Base-by-base conservation (phyloP, 352 stramenopile species). In the Pythium phragmitis region DNA sequence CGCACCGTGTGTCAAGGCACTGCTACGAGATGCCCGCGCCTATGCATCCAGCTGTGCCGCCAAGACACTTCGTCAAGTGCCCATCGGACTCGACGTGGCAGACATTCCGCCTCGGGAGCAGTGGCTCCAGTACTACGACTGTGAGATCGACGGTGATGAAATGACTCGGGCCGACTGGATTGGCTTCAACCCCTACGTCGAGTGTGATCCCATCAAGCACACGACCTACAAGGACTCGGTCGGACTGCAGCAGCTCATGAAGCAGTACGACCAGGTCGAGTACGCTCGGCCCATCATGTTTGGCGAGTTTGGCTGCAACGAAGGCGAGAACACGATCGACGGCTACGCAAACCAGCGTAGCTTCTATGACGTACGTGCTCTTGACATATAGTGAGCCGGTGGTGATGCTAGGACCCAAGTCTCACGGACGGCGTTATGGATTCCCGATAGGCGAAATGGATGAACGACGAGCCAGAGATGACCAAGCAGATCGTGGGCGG, bases 81-180 rank as follows among this genome's bases (percentile, higher is more conserved):
- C 84, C 1, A 89, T 92, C 33, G 84, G 84, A 6, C 65, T 93
- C 0, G 82, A 91, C 43, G 84, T 89, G 51, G 84, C 84, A 9
- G 84, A 93, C 52, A 87, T 82, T 33, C 74, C 70, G 21, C 84
- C 82, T 8, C 74, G 84, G 28, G 67, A 67, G 16, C 75, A 85
- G 57, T 89, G 82, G 82, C 46, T 91, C 5, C 61, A 77, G 63
- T 93, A 93, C 66, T 93, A 88, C 62, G 82, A 93, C 71, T 93
- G 84, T 55, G 47, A 72, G 21, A 56, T 83, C 1, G 76, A 87
- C 30, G 67, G 80, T 48, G 68, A 91, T 46, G 64, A 41, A 33
- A n/a, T 55, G 63, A 72, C 75, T 21, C 75, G 72, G 16, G 65
- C 73, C 23, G 73, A 86, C 34, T 77, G 71, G 76, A 67, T 84